phyloP scores from a whole-genome alignment of 352 stramenopile genomes.

The Phytopythium chamaehyphon region DNA sequence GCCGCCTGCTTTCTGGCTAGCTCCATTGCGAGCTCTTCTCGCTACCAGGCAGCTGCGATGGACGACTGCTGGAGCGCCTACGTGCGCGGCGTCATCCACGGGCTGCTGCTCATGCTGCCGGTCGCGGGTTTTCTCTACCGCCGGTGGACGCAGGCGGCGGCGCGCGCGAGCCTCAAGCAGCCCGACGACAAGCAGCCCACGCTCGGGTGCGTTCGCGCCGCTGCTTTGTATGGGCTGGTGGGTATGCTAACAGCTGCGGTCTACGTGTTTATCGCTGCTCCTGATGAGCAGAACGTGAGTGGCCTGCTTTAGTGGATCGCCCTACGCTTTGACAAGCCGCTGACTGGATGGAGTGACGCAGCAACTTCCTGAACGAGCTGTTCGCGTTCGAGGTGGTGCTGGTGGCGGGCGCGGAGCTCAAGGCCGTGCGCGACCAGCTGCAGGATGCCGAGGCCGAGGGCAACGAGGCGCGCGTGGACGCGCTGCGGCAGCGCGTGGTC shows the following conservation, averaged over 20 bases:
- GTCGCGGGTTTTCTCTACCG: constrained; percentile 42
- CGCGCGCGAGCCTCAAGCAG: constrained; percentile 8
- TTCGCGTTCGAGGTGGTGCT: constrained; percentile 66
- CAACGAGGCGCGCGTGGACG: constrained; percentile 40
- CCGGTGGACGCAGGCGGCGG: constrained; percentile 32
- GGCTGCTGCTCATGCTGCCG: constrained; percentile 43
- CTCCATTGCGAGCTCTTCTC: too few species aligned
- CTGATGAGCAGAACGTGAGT: background rate
- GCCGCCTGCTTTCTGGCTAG: too few species aligned
- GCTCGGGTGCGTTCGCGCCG: constrained; percentile 29
- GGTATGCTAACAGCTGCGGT: too few species aligned
- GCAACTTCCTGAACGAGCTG: constrained; percentile 56
- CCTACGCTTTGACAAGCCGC: background rate
- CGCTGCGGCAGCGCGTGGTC: constrained; percentile 49
- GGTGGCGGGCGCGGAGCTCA: constrained; percentile 56
- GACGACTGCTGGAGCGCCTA: constrained; percentile 30
- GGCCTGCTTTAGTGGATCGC: background rate
- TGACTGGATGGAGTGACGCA: constrained; percentile 8
- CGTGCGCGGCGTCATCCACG: constrained; percentile 49
- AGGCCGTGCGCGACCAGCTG: constrained; percentile 53
- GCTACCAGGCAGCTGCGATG: constrained; percentile 13
- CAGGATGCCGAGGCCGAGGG: constrained; percentile 28
- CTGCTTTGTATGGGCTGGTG: background rate
- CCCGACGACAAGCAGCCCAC: constrained; percentile 19
- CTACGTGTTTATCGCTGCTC: too few species aligned